Conservation (phyloP, 108 stramenopile species). For the Nitzschia sp. region DNA sequence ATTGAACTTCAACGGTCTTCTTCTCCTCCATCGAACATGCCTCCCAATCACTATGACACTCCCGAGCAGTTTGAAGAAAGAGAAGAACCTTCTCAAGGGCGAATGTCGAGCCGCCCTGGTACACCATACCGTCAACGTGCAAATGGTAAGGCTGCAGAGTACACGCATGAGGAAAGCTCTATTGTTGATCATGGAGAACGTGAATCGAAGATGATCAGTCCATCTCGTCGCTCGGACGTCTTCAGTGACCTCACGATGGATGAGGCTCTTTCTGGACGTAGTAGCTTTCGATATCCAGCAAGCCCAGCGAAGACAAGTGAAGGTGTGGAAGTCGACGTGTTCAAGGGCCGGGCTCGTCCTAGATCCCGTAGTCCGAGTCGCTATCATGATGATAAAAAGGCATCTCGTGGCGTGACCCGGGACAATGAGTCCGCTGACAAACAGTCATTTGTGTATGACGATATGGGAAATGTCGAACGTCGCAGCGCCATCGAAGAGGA, state of each 20-base stretch:
- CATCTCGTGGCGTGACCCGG: no score
- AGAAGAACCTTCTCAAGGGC: not conserved
- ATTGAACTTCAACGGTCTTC: not conserved
- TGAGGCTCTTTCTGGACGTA: conserved; percentile 8
- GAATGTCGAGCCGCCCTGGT: not conserved
- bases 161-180: not conserved
- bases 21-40: not conserved
- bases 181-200: not conserved
- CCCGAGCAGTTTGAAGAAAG: not conserved
- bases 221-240: conserved; percentile 16
- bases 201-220: not conserved
- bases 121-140: conserved; percentile 15
- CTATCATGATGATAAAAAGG: not conserved
- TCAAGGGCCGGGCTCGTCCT: conserved; percentile 1
- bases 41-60: conserved; percentile 8
- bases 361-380: conserved; percentile 1
- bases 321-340: conserved; percentile 16
- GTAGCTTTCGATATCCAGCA: not conserved
- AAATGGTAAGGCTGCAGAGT: not conserved
- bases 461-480: not conserved
- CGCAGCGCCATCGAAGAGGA: not conserved
- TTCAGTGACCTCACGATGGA: conserved; percentile 22
- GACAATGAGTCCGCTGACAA: no score
- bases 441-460: not conserved
- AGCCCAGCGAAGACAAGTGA: conserved; percentile 16